Conservation (phyloP, 257 asterid genomes). For the Solanum tarijense region DNA sequence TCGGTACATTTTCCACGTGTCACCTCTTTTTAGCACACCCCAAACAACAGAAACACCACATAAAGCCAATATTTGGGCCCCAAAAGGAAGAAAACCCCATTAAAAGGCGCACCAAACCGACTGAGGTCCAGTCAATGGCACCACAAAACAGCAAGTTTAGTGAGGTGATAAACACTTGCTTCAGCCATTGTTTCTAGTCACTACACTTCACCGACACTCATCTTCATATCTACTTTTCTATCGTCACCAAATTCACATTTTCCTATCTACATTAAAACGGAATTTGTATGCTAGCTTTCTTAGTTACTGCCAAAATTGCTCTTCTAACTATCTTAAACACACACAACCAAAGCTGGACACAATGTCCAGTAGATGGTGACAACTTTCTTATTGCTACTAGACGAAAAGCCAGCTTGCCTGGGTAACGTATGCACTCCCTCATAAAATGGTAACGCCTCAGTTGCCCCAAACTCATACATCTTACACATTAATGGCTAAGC, state of each 20-base stretch:
- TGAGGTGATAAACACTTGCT: background rate
- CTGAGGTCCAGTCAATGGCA: background rate
- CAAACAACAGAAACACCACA: background rate
- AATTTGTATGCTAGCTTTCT: background rate
- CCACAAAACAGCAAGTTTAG: background rate
- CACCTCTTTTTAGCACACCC: background rate
- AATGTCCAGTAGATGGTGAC: background rate
- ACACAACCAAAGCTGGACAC: background rate
- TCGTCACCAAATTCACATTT: conserved; percentile 1
- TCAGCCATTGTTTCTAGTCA: background rate
- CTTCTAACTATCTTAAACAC: background rate
- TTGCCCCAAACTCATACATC: conserved; percentile 16
- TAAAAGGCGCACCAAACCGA: background rate
- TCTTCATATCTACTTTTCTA: background rate
- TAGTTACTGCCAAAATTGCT: conserved; percentile 3
- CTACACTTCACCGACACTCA: background rate
- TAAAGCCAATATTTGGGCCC: background rate
- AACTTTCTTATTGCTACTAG: conserved; percentile 15
- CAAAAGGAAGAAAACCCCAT: background rate
- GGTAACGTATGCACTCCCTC: background rate
- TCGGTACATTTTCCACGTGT: background rate
- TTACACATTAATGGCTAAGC: conserved; percentile 24
- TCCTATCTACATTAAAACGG: conserved; percentile 2
- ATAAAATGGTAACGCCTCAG: conserved; percentile 34
- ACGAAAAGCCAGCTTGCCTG: conserved; percentile 24